phyloP scores from a whole-genome alignment of 2,329 filamentous ascomycete species.

The Fusarium sp. region DNA sequence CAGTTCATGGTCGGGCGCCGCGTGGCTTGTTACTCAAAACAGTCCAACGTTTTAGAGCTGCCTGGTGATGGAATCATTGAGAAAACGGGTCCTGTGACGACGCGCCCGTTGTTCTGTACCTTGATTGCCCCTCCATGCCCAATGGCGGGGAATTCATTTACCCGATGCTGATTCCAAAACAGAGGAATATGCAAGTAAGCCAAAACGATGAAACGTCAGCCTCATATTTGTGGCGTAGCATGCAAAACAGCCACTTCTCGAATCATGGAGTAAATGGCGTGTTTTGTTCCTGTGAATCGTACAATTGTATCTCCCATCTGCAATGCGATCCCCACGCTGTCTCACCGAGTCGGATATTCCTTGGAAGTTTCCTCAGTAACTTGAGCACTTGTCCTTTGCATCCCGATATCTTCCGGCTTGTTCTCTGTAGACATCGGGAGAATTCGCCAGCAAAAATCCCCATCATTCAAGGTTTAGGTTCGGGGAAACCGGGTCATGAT shows the following conservation, averaged over 20 bases:
- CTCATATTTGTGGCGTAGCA: neutral
- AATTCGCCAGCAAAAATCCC: constrained; percentile 6
- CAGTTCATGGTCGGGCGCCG: constrained; percentile 21
- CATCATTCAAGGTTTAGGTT: constrained; percentile 14
- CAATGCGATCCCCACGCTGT: constrained; percentile 25
- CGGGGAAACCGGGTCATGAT: constrained; percentile 22
- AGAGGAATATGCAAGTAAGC: constrained; percentile 6
- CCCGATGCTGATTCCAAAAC: neutral
- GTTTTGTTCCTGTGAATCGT: constrained; percentile 33
- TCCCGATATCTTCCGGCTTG: constrained; percentile 19
- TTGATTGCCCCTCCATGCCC: constrained; percentile 39
- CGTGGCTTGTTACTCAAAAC: constrained; percentile 15
- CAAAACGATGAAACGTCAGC: neutral
- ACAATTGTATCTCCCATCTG: constrained; percentile 29
- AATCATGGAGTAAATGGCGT: constrained; percentile 34
- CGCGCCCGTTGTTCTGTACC: constrained; percentile 25
- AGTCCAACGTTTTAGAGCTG: constrained; percentile 20
- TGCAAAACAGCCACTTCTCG: constrained; percentile 2
- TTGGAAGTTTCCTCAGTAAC: constrained; percentile 9
- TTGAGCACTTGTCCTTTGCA: neutral
- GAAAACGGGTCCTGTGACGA: constrained; percentile 32
- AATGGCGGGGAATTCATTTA: constrained; percentile 33
- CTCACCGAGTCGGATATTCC: constrained; percentile 17
- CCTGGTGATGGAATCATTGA: constrained; percentile 28
- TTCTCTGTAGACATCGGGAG: neutral